phyloP scores from a whole-genome alignment of 805 yeast genomes.

The Komagataella pseudopastoris region DNA sequence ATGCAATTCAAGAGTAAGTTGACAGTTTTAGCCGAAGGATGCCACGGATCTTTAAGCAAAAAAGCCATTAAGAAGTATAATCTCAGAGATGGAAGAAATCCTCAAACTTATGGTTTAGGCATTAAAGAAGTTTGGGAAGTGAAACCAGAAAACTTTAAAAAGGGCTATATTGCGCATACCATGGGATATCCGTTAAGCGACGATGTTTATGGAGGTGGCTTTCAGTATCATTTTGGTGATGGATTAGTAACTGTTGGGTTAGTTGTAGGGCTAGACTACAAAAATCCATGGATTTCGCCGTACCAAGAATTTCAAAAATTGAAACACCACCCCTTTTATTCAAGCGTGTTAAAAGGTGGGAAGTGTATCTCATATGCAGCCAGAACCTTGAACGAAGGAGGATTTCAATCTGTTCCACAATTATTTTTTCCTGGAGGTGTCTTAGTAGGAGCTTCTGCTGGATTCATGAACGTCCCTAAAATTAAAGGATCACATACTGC shows the following conservation, averaged over 20 bases:
- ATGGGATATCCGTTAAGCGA: slow-evolving; percentile 76
- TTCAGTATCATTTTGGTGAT: slow-evolving; percentile 93
- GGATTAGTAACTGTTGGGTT: slow-evolving; percentile 83
- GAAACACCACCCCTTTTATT: slow-evolving; percentile 85
- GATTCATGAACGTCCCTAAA: slow-evolving; percentile 94
- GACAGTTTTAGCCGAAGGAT: slow-evolving; percentile 94
- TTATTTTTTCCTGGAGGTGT: slow-evolving; percentile 94
- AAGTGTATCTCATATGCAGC: slow-evolving; percentile 92
- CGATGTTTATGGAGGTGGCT: slow-evolving; percentile 89
- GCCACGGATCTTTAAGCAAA: slow-evolving; percentile 89
- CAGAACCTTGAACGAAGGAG: slow-evolving; percentile 95
- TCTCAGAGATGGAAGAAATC: slow-evolving; percentile 47
- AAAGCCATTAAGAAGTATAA: slow-evolving; percentile 56
- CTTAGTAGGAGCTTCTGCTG: slow-evolving; percentile 90
- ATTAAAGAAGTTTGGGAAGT: slow-evolving; percentile 97
- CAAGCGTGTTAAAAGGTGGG: slow-evolving; percentile 68
- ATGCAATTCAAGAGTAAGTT: slow-evolving; percentile 91
- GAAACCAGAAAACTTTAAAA: slow-evolving; percentile 61
- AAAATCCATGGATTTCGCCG: slow-evolving; percentile 91
- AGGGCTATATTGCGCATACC: slow-evolving; percentile 75
- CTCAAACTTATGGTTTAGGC: slow-evolving; percentile 93
- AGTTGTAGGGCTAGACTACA: slow-evolving; percentile 91
- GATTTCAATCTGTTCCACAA: slow-evolving; percentile 84
- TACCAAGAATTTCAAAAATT: slow-evolving; percentile 90
- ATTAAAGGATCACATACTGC: slow-evolving; percentile 98